Evolutionary conservation across 148 eudicot genomes (phyloP), one percentile per base, ranked within the genome.

Genomic region (Amaranthus cruentus): DNA sequence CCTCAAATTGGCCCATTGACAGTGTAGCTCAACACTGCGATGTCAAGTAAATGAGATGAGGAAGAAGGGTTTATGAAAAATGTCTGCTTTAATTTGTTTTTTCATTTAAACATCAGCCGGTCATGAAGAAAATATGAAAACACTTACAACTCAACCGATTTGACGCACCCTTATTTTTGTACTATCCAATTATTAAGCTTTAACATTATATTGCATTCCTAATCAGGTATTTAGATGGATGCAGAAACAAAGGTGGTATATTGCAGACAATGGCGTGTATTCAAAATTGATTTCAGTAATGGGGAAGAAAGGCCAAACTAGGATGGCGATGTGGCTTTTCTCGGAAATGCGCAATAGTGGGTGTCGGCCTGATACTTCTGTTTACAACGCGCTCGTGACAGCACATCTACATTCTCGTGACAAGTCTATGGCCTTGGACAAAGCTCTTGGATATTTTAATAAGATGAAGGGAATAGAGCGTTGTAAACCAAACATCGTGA

Each of bases 241-340:
- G 97, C 97, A 94, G 69, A 94, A 85, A 81, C 98, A 91, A 84
- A 77, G 89, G 70, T 91, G 98, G 97, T 91, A 91, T 75, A 74
- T 91, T 28, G 93, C 98, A 11, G 98, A 91, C 75, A 95, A 91
- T 78, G 93, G 96, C 43, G 86, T 95, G 47, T 95, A 95, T 72
- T 94, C 96, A 10, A 91, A 95, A 76, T 71, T 95, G 75, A 91
- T 91, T 72, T 95, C 96, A 12, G 93, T 91, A 10, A 95, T 91
- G 97, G 98, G 97, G 66, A 95, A 82, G 74, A 90, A 88, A 79
- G 97, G 97, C 71, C 98, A 91, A 76, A 91, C 87, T 38, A 81
- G 96, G 48, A 80, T 88, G 93, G 93, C 96, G 46, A 91, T 91
- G 96, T 95, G 98, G 98, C 93, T 88, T 48, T 91, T 95, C 90